A percentile compares a stretch with the other conserved stretches of the same genome.
Evolutionary conservation across 345 rosid genomes (phyloP).

Genomic region (Gossypium anomalum): DNA sequence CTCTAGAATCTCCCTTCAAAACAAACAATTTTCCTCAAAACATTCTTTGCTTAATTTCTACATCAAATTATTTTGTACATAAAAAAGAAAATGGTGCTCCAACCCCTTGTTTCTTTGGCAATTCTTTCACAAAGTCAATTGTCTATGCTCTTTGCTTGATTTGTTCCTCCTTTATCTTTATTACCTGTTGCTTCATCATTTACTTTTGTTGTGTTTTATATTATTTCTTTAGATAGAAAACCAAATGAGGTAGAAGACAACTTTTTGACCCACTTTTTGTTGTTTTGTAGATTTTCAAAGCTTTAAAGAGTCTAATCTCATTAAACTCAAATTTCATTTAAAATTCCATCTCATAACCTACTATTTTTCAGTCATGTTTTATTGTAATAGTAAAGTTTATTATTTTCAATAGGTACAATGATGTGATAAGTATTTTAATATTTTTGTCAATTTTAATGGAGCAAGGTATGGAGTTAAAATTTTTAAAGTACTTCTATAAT

Average conservation of each 20-base stretch:
- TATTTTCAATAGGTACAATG: neutral
- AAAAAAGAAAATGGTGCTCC: neutral
- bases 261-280: neutral
- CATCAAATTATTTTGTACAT: neutral
- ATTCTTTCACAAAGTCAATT: neutral
- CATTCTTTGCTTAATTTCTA: too few relatives aligned
- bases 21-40: too few relatives aligned
- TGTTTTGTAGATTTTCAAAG: neutral
- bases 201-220: neutral
- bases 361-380: neutral
- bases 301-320: neutral
- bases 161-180: neutral
- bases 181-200: neutral
- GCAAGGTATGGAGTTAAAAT: neutral
- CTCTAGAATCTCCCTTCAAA: too few relatives aligned
- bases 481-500: neutral
- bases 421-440: neutral
- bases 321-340: neutral
- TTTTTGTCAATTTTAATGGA: neutral
- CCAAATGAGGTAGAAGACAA: neutral
- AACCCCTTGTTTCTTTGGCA: neutral
- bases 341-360: neutral
- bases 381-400: neutral
- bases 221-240: neutral
- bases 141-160: neutral